These are phyloP conservation scores for Passiflora organensis DNA, from an alignment of 345 rosid genomes.

Conservation along the genomic window DNA sequence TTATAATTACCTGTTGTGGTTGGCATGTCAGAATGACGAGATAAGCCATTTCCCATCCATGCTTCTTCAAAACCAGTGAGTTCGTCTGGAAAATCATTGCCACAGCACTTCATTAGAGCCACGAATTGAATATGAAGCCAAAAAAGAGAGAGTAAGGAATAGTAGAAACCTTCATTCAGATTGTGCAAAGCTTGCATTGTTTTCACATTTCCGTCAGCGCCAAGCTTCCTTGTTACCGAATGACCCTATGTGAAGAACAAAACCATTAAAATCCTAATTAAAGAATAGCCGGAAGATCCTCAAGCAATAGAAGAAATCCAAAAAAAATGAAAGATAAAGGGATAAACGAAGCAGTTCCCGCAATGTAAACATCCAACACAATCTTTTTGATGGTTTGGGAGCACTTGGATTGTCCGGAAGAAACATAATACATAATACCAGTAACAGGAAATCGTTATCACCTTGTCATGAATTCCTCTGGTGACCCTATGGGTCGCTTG, in stretches of 20 bases:
- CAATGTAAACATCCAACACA: not conserved
- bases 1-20: conserved; percentile 26
- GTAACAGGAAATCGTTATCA: conserved; percentile 13
- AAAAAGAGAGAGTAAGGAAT: not conserved
- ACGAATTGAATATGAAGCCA: not conserved
- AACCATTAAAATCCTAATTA: too few relatives aligned
- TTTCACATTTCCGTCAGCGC: conserved; percentile 71
- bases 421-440: not conserved
- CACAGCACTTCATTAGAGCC: not conserved
- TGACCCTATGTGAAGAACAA: too few relatives aligned
- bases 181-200: conserved; percentile 68
- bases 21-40: conserved; percentile 19
- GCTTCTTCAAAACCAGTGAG: conserved; percentile 54
- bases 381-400: not conserved
- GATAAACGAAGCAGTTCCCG: not conserved
- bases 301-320: conserved; percentile 7
- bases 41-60: conserved; percentile 51
- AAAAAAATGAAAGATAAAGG: not conserved
- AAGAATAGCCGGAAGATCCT: too few relatives aligned
- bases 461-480: conserved; percentile 79
- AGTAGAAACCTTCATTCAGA: conserved; percentile 54
- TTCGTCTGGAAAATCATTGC: conserved; percentile 39
- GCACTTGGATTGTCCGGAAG: not conserved
- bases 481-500: conserved; percentile 77
- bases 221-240: conserved; percentile 66